Conservation (phyloP, 176 grass and related monocot species). For the Triticum monococcum region DNA sequence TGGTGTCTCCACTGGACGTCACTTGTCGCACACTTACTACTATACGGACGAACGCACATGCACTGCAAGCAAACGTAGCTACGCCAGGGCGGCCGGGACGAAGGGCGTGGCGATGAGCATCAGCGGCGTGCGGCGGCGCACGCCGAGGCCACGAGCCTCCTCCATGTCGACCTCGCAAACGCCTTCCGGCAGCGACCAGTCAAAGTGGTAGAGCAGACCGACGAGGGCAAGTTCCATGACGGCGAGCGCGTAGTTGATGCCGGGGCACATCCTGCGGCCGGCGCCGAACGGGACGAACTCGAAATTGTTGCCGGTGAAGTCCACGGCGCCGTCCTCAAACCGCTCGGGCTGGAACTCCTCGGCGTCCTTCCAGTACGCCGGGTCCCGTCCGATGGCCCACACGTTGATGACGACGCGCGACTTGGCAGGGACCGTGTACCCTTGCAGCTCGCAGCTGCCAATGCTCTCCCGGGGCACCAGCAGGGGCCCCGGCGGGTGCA, state of each 20-base stretch:
- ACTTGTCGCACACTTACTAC: no score
- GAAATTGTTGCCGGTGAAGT: conserved; percentile 32
- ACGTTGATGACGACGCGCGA: conserved; percentile 30
- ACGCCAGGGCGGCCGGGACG: background rate
- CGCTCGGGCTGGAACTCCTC: conserved; percentile 52
- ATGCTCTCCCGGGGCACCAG: conserved; percentile 45
- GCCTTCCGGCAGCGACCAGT: conserved; percentile 34
- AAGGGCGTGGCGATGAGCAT: conserved; percentile 35
- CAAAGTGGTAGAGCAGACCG: conserved; percentile 27
- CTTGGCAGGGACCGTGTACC: conserved; percentile 45
- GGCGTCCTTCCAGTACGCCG: conserved; percentile 24
- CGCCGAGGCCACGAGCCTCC: conserved; percentile 26
- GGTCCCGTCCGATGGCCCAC: conserved; percentile 24
- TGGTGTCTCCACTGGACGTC: no score
- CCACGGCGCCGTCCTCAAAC: background rate
- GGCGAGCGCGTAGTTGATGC: conserved; percentile 31
- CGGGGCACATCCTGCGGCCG: conserved; percentile 33
- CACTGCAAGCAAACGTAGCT: no score
- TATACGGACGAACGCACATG: no score
- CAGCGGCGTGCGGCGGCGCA: conserved; percentile 27
- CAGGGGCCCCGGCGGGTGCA: conserved; percentile 58
- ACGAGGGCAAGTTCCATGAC: conserved; percentile 36
- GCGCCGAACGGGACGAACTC: conserved; percentile 36
- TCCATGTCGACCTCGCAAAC: conserved; percentile 14
- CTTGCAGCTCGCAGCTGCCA: conserved; percentile 29